Conservation (phyloP, 805 yeast genomes). For the Priceomyces melissophilus region DNA sequence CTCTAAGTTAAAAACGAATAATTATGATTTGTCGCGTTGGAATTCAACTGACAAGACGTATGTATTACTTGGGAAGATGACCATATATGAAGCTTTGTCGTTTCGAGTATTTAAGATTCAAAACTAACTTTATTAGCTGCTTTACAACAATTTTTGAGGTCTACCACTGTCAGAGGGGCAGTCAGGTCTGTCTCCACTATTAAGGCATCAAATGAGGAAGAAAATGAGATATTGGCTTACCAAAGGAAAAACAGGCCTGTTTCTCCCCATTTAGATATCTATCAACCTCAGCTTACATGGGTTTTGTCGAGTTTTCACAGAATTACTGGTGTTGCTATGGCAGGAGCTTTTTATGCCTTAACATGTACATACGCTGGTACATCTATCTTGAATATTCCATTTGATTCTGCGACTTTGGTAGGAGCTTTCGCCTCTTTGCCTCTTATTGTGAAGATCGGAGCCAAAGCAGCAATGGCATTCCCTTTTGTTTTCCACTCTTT, state of each 20-base stretch:
- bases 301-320: slow-evolving; percentile 79
- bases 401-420: slow-evolving; percentile 53
- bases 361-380: slow-evolving; percentile 73
- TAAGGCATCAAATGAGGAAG: slow-evolving; percentile 56
- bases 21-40: slow-evolving; percentile 34
- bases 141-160: slow-evolving; percentile 10
- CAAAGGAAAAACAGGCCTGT: slow-evolving; percentile 88
- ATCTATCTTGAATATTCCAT: slow-evolving; percentile 53
- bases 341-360: slow-evolving; percentile 72
- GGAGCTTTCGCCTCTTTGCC: slow-evolving; percentile 63
- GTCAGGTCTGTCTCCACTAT: slow-evolving; percentile 28
- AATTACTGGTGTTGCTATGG: slow-evolving; percentile 81
- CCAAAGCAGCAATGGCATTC: slow-evolving; percentile 69
- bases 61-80: slow-evolving; percentile 4
- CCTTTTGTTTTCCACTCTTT: slow-evolving; percentile 84
- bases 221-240: slow-evolving; percentile 63
- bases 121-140: slow-evolving; percentile 15
- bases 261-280: slow-evolving; percentile 87
- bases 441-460: slow-evolving; percentile 51
- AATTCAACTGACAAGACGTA: slow-evolving; percentile 28
- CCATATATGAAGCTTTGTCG: background rate
- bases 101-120: no score
- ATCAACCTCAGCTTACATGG: slow-evolving; percentile 89
- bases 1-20: background rate
- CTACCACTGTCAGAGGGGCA: slow-evolving; percentile 6